These are phyloP conservation scores for Cyberlindnera lachancei DNA, from an alignment of 805 yeast genomes.

Conservation along the genomic window DNA sequence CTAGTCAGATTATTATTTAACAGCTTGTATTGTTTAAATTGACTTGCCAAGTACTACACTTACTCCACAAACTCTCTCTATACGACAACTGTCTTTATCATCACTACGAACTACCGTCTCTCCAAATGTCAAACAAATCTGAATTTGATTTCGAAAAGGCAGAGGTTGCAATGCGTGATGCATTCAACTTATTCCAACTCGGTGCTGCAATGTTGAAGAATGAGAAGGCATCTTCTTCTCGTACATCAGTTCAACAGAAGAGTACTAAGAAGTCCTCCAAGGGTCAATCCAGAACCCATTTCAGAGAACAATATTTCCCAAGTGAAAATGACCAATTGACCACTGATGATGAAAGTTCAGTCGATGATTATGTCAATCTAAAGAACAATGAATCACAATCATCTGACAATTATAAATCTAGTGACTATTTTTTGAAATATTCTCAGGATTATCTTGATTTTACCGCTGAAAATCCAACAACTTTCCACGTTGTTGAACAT, in stretches of 20 bases:
- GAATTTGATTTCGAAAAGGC: conserved; percentile 9
- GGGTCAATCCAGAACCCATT: no score
- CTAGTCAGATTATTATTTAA: no score
- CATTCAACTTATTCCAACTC: conserved; percentile 19
- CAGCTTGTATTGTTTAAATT: no score
- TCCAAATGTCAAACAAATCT: conserved; percentile 1
- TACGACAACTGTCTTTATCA: no score
- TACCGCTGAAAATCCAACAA: conserved; percentile 67
- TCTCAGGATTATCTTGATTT: conserved; percentile 57
- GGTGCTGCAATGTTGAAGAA: conserved; percentile 18
- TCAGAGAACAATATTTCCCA: neutral
- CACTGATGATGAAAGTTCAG: conserved; percentile 15
- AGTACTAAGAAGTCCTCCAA: neutral
- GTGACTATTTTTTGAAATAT: conserved; percentile 25
- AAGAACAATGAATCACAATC: neutral
- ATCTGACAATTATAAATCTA: no score
- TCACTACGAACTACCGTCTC: no score
- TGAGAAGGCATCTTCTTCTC: neutral
- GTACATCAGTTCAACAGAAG: neutral
- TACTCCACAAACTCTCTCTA: no score
- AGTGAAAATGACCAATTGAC: conserved; percentile 17
- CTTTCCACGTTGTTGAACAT: conserved; percentile 58
- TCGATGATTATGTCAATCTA: conserved; percentile 2
- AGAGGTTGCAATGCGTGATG: conserved; percentile 19
- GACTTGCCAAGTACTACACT: no score